A percentile compares a stretch with the other conserved stretches of the same genome.
These are phyloP conservation scores for Starmerella stellata DNA, from an alignment of 805 yeast species.

Conservation along the genomic window DNA sequence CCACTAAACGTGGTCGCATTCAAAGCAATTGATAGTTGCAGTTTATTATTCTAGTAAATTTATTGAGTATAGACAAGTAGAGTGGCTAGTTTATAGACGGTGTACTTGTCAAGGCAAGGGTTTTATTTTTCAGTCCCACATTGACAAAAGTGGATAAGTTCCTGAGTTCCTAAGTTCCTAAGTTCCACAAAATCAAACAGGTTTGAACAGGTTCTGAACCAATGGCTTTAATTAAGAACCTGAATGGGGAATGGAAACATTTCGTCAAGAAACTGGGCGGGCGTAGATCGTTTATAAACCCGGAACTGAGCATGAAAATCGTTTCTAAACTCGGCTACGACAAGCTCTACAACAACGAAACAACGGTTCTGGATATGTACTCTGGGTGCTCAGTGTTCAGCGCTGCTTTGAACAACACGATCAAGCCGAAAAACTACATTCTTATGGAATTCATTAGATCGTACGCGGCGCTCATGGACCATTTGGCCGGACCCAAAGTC, in stretches of 20 bases:
- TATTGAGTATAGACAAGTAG: no score
- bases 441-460: slow-evolving; percentile 36
- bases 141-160: no score
- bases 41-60: no score
- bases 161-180: no score
- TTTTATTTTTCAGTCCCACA: no score
- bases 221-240: no score
- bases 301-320: slow-evolving; percentile 22
- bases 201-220: no score
- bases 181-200: no score
- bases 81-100: no score
- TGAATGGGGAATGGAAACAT: not conserved
- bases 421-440: slow-evolving; percentile 47
- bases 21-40: no score
- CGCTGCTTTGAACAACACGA: slow-evolving; percentile 38
- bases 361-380: slow-evolving; percentile 22
- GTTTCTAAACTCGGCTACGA: slow-evolving; percentile 33
- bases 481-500: slow-evolving; percentile 5
- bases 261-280: not conserved
- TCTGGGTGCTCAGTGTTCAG: slow-evolving; percentile 38
- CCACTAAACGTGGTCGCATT: no score
- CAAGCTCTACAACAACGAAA: slow-evolving; percentile 19
- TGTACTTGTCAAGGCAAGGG: no score
- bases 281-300: slow-evolving; percentile 13
- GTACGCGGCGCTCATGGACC: slow-evolving; percentile 16